Base-by-base conservation (phyloP, 2,329 filamentous ascomycete genomes). In the Fusarium nematophilum region DNA sequence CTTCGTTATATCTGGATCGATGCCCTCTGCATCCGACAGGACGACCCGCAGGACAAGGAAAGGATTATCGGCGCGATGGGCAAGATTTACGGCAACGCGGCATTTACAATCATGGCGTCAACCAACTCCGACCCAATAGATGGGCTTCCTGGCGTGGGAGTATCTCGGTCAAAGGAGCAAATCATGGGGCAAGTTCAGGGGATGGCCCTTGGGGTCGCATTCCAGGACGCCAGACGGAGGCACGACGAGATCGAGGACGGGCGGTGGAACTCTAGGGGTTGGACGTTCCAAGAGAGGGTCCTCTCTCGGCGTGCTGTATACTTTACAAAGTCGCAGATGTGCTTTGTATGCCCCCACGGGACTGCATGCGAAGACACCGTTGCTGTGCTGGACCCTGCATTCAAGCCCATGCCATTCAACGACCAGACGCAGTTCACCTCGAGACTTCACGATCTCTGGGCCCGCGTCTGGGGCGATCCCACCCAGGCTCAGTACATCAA, bases 1-100 rank as follows among this genome's bases (percentile, higher is more conserved):
- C n/a, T 57, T 2, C 57, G 59, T 0, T 62, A 62, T 1, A 34
- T 62, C 14, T 62, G 59, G 59, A 43, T 62, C 3, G 59, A 62
- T 9, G 53, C 57, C 1, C 9, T 61, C 1, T 61, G 53, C 5
- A 62, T 62, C 13, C 29, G 5, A 6, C 57, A 62, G 27, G 53
- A 62, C 26, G 43, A 61, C 6, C 14, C 42, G 4, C 23, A 49
- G 2, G 57, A 62, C 11, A 62, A 62, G 21, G 42, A 14, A 3
- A 37, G 4, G 11, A 61, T 57, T 4, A 57, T 62, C 5, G 37
- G 13, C 1, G 57, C 43, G 6, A 62, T 61, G 59, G 37, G 43
- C 1, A 18, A 33, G 2, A 62, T 62, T 5, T 62, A 62, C 17
- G 38, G 43, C 6, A 61, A 62, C 9, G 47, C 59, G 1, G 13